Percentiles rank a stretch among this genome's conserved stretches.
Conservation (phyloP, 208 protist species). For the Trypanosoma avium region DNA sequence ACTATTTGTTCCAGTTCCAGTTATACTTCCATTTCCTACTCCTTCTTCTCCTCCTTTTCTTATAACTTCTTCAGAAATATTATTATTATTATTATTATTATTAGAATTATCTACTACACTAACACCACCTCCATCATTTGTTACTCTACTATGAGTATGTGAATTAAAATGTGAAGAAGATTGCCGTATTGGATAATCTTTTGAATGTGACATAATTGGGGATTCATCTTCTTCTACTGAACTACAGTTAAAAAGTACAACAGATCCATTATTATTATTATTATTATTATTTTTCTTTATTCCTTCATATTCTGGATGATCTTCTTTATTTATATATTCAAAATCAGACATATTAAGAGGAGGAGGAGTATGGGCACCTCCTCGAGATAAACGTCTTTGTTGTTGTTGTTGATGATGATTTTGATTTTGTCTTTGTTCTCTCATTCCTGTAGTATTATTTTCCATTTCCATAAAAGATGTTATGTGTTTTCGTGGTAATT, state of each 20-base stretch:
- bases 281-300: not conserved
- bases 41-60: not conserved
- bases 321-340: not conserved
- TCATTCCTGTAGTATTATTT: too few relatives aligned
- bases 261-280: not conserved
- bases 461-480: not conserved
- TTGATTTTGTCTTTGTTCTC: not conserved
- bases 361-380: not conserved
- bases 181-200: not conserved
- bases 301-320: not conserved
- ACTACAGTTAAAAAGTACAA: not conserved
- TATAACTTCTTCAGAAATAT: too few relatives aligned
- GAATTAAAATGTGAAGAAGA: not conserved
- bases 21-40: not conserved
- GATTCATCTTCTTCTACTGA: not conserved
- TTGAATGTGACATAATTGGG: not conserved
- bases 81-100: too few relatives aligned
- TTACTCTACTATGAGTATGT: not conserved
- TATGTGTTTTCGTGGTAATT: too few relatives aligned
- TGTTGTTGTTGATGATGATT: not conserved
- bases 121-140: too few relatives aligned
- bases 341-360: not conserved
- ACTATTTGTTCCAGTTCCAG: not conserved
- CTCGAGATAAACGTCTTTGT: not conserved
- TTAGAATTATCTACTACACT: too few relatives aligned